These are phyloP conservation scores for Sextonia rubra DNA, from an alignment of 164 flowering plant genomes.

Conservation along the genomic window DNA sequence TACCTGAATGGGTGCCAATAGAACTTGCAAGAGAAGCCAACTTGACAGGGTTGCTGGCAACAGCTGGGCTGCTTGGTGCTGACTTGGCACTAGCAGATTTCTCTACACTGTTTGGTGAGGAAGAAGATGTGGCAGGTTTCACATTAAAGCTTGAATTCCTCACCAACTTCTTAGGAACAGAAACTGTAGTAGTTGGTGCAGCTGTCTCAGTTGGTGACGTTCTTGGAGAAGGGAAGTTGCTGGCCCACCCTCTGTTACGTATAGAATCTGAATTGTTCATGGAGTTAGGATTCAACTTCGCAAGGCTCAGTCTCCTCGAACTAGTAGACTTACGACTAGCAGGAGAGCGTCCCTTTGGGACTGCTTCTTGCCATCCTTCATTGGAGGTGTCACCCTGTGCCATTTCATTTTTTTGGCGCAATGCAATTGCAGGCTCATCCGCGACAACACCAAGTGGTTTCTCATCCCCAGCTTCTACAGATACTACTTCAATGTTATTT, in stretches of 20 bases:
- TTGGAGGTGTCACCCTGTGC: slow-evolving; percentile 41
- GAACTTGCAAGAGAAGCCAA: slow-evolving; percentile 34
- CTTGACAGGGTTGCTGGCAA: slow-evolving; percentile 37
- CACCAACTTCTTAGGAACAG: slow-evolving; percentile 32
- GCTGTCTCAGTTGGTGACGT: slow-evolving; percentile 17
- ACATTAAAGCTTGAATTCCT: slow-evolving; percentile 19
- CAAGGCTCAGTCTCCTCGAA: slow-evolving; percentile 37
- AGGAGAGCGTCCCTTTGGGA: slow-evolving; percentile 48
- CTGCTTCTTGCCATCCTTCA: slow-evolving; percentile 96
- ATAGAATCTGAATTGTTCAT: slow-evolving; percentile 22
- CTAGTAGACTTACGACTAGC: slow-evolving; percentile 32
- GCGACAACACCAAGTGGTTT: slow-evolving; percentile 28
- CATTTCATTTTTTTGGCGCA: slow-evolving; percentile 30
- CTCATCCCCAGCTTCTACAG: slow-evolving; percentile 29
- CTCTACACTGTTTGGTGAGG: slow-evolving; percentile 28
- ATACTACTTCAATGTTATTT: slow-evolving; percentile 43
- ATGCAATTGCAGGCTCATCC: slow-evolving; percentile 18
- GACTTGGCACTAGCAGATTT: slow-evolving; percentile 42
- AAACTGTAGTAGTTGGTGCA: slow-evolving; percentile 16
- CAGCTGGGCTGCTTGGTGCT: slow-evolving; percentile 50
- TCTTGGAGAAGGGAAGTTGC: slow-evolving; percentile 21
- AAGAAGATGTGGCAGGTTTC: slow-evolving; percentile 29
- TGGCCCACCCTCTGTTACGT: slow-evolving; percentile 26
- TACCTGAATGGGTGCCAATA: slow-evolving; percentile 50
- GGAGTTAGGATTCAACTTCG: slow-evolving; percentile 37